Base-by-base conservation (phyloP, 208 protist species). In the Blastocrithidia nonstop region DNA sequence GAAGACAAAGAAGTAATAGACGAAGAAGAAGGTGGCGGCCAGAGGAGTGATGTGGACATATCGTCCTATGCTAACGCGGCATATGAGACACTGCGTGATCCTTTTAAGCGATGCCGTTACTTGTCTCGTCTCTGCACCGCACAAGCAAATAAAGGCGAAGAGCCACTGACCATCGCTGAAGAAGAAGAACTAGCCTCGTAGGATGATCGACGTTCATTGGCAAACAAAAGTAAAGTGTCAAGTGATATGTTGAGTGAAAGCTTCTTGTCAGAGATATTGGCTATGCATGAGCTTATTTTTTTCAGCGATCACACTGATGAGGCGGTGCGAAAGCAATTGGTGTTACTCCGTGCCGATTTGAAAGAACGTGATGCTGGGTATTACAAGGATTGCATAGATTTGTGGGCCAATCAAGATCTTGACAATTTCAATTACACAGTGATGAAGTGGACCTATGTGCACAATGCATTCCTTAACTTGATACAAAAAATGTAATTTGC, bases 41-140 rank as follows among this genome's bases (percentile, higher is more conserved):
- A 22, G 19, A 61, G 48, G 46, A 41, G 39, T 27, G n/a, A n/a
- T n/a, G 29, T 40, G 3, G 65, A 72, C 36, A 35, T 66, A 20
- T 86, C 74, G 36, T 66, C 57, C 21, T 87, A 91, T 50, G 82
- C 65, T 6, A 91, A 91, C 47, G 59, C 33, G 2, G 69, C 73
- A 20, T 91, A 91, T 50, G 71, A 83, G 33, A 73, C 66, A 20
- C 61, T 91, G 29, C 53, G 63, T 25, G 68, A 78, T 37, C 73
- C 82, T 1, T 91, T 72, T 43, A 20, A 22, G 26, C 82, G 82
- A n/a, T 91, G 82, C 52, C 61, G 66, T 28, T 91, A 91, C 51
- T 63, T 91, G 20, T 50, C 60, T 4, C 66, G 65, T 0, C 54
- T 87, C 29, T 53, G 31, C 1, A 63, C 69, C 28, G 64, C 50